phyloP scores from a whole-genome alignment of 352 stramenopile species.

The Phytophthora pistaciae region DNA sequence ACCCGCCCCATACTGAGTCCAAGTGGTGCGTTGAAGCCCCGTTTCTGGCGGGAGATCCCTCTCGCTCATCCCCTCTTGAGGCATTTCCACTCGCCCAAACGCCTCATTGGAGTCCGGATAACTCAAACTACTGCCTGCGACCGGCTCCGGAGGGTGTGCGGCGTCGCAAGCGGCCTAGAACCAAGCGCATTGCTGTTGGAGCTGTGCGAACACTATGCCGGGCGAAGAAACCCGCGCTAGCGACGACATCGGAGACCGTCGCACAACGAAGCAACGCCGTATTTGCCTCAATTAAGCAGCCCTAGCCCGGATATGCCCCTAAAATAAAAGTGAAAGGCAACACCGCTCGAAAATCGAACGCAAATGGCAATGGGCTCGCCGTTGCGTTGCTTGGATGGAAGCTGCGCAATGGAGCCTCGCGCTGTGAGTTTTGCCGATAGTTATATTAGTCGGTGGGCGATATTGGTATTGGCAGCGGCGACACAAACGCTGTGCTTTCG shows the following conservation, averaged over 20 bases:
- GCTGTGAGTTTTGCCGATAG: background rate
- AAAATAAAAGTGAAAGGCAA: background rate
- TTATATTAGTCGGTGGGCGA: background rate
- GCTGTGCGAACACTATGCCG: background rate
- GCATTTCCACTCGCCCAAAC: slow-evolving; percentile 1
- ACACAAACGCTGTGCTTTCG: background rate
- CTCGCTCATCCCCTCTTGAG: slow-evolving; percentile 21
- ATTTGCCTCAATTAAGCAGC: slow-evolving; percentile 6
- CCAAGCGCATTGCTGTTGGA: background rate
- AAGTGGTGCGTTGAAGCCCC: slow-evolving; percentile 26
- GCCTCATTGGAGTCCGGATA: background rate
- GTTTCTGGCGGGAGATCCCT: slow-evolving; percentile 34
- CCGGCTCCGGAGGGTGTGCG: background rate
- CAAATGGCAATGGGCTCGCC: background rate
- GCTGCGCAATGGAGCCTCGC: background rate
- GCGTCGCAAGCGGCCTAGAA: background rate
- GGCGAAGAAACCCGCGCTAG: background rate
- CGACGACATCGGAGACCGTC: slow-evolving; percentile 8
- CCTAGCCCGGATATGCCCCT: slow-evolving; percentile 31
- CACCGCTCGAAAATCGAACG: background rate
- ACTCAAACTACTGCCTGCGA: background rate
- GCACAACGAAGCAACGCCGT: slow-evolving; percentile 17
- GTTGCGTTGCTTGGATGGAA: slow-evolving; percentile 21
- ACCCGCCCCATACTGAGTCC: slow-evolving; percentile 26
- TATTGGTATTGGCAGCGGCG: background rate